Base-by-base conservation (phyloP, 1,139 yeast species). In the Diutina pseudorugosa region DNA sequence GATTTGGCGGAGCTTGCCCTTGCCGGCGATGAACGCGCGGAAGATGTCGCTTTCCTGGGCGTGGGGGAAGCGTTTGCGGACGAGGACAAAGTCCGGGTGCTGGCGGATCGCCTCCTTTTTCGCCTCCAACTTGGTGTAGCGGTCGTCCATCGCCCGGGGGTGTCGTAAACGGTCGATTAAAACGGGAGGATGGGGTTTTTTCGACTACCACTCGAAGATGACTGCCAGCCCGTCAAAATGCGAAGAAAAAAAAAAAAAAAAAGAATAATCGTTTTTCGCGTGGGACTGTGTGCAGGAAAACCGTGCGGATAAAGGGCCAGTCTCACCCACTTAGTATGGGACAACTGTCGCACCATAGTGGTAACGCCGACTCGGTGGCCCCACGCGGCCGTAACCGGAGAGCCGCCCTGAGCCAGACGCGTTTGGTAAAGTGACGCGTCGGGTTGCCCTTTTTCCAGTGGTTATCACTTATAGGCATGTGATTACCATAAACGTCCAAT, bases 21-120 rank as follows among this genome's bases (percentile, higher is more conserved):
- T 76, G 44, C 81, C 82, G 40, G 78, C 75, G 51, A 79, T 82
- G 61, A 82, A 79, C 1, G 84, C 85, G 51, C 80, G 80, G 56
- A 80, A 76, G 41, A 84, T 73, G 56, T 80, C 76, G 40, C 79
- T 72, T 50, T 73, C 77, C 20, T 69, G 65, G 21, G 79, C 62
- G 50, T 75, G 69, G 50, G 74, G 73, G 61, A 76, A 80, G 53
- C 74, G 62, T 52, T 71, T 74, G 56, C 70, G 73, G 56, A 79
- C 73, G 62, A 75, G 72, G 53, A 71, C 78, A 62, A 73, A 76
- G 67, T 76, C 74, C 55, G 68, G 65, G 58, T 74, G 50, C 21
- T 20, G 20, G 19, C 50, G 27, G 50, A 36, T 36, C 20, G 42
- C 42, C 42, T 33, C 50, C 36, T 27, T 25, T 19, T 45, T 45